These are phyloP conservation scores for Metschnikowia chrysomelidarum DNA, from an alignment of 805 yeast species.

Conservation along the genomic window DNA sequence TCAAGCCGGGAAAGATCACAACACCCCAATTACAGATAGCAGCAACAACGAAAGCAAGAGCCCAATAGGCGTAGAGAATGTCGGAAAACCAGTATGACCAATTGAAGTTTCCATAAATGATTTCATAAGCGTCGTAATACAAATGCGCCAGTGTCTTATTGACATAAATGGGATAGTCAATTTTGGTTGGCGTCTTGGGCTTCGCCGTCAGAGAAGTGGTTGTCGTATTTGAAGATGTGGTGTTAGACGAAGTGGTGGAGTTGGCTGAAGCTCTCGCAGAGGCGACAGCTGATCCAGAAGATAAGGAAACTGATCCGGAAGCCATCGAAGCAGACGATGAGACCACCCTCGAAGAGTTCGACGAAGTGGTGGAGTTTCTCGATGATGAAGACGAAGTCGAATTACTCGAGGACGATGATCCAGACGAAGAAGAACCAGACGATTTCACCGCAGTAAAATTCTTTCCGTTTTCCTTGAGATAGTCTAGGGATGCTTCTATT, in stretches of 20 bases:
- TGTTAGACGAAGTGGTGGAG: constrained; percentile 1
- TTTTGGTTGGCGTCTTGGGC: constrained; percentile 3
- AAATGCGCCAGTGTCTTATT: constrained; percentile 6
- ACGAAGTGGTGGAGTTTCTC: too few species aligned
- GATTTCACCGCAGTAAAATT: constrained; percentile 7
- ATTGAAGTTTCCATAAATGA: constrained; percentile 12
- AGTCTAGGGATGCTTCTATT: constrained; percentile 1
- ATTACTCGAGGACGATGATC: constrained; percentile 1
- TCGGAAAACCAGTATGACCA: constrained; percentile 14
- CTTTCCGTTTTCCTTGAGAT: constrained; percentile 4
- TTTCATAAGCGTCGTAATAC: constrained; percentile 7
- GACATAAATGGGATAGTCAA: constrained; percentile 12
- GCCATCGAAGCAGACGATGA: not conserved
- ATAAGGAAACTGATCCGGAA: constrained; percentile 1
- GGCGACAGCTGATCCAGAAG: not conserved
- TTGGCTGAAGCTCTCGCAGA: constrained; percentile 1
- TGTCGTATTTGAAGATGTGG: not conserved
- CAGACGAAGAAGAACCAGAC: too few species aligned
- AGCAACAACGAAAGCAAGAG: constrained; percentile 13
- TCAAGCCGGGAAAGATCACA: constrained; percentile 13
- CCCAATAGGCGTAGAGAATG: constrained; percentile 16
- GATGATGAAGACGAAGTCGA: too few species aligned
- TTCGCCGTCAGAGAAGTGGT: not conserved
- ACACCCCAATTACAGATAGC: constrained; percentile 16
- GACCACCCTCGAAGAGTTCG: too few species aligned